Conservation (phyloP, 2,329 filamentous ascomycete species). For the Alternaria alternata region DNA sequence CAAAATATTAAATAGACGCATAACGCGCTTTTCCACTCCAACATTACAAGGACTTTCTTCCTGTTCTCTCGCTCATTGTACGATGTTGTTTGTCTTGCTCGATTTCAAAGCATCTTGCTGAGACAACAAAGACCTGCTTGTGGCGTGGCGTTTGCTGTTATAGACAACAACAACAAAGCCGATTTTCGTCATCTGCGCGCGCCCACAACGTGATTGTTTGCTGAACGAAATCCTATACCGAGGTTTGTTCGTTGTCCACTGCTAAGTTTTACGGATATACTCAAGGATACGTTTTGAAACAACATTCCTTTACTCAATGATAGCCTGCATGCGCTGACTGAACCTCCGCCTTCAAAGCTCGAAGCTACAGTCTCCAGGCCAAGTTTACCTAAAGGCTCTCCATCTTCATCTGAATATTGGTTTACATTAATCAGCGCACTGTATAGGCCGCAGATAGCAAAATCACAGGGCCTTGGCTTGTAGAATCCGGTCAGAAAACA, state of each 20-base stretch:
- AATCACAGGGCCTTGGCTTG: not conserved
- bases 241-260: constrained; percentile 19
- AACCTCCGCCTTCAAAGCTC: constrained; percentile 12
- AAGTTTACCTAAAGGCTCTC: not conserved
- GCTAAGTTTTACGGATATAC: constrained; percentile 13
- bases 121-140: constrained; percentile 22
- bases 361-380: not conserved
- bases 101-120: constrained; percentile 3
- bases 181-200: constrained; percentile 24
- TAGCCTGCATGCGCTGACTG: constrained; percentile 24
- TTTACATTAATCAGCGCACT: not conserved
- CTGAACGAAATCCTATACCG: constrained; percentile 2
- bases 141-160: constrained; percentile 24
- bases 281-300: constrained; percentile 30
- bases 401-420: not conserved
- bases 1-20: constrained; percentile 21
- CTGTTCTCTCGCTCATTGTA: not conserved
- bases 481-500: not conserved
- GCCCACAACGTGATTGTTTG: constrained; percentile 29
- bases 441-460: not conserved
- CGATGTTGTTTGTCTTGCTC: not conserved
- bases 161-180: constrained; percentile 26
- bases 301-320: constrained; percentile 27
- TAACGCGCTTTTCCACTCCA: constrained; percentile 34
- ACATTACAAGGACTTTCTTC: not conserved